Evolutionary conservation across 148 eudicot species (phyloP).

Genomic region (Persicaria tinctoria): DNA sequence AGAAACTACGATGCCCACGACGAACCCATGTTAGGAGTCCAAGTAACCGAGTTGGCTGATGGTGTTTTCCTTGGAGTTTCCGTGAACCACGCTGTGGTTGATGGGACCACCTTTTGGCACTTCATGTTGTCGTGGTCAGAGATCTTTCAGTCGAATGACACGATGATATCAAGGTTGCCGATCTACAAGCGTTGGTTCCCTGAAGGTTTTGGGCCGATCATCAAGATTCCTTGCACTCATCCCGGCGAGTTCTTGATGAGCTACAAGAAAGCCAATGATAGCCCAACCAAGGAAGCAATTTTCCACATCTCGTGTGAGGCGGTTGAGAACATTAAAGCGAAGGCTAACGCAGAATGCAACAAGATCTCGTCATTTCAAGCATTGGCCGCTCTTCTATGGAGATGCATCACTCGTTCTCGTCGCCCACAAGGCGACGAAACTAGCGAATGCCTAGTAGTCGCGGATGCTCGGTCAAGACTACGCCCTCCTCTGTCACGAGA

Average conservation of each 20-base stretch:
- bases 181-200: conserved; percentile 6
- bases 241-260: conserved; percentile 14
- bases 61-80: background rate
- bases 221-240: conserved; percentile 16
- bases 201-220: conserved; percentile 5
- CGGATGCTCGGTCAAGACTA: conserved; percentile 50
- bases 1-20: conserved; percentile 6
- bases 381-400: background rate
- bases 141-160: background rate
- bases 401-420: conserved; percentile 30
- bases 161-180: background rate
- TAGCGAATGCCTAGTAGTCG: conserved; percentile 50
- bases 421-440: conserved; percentile 20
- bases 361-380: conserved; percentile 17
- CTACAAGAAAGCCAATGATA: background rate
- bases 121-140: conserved; percentile 16
- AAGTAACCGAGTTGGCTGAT: conserved; percentile 1
- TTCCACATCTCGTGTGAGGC: conserved; percentile 18
- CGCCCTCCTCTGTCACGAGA: conserved; percentile 40
- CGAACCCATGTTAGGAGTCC: background rate
- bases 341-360: conserved; percentile 18
- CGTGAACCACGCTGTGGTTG: background rate
- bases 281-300: conserved; percentile 10
- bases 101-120: conserved; percentile 17
- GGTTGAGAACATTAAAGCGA: conserved; percentile 13